Percentiles rank a stretch among this genome's conserved stretches.
Evolutionary conservation across 164 flowering plant species (phyloP).

Genomic region (Dillenia suffruticosa): DNA sequence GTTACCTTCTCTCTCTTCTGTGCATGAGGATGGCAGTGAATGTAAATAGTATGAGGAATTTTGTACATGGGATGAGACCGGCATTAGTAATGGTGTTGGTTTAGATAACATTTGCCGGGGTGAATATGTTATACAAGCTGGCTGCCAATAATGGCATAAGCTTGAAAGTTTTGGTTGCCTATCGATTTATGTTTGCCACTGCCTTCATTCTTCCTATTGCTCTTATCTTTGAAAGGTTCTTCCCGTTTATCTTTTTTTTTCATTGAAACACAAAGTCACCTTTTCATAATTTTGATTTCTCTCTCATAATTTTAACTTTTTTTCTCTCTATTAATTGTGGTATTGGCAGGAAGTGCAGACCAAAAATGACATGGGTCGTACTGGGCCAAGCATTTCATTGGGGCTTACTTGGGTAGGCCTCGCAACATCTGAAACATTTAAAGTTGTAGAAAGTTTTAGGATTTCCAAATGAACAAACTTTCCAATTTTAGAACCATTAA

Average conservation of each 20-base stretch:
- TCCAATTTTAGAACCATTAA: too few species aligned
- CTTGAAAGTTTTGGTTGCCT: not conserved
- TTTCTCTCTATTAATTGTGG: too few species aligned
- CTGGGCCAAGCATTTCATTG: slow-evolving; percentile 41
- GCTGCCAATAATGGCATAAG: not conserved
- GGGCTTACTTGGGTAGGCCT: slow-evolving; percentile 62
- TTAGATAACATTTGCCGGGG: not conserved
- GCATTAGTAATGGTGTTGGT: not conserved
- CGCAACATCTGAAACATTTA: too few species aligned
- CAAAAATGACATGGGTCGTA: slow-evolving; percentile 46
- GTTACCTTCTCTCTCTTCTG: too few species aligned
- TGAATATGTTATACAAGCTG: not conserved
- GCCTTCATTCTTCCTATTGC: slow-evolving; percentile 33
- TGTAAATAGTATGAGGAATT: too few species aligned
- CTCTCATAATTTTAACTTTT: too few species aligned
- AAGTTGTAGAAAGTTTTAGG: too few species aligned
- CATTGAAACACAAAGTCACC: too few species aligned
- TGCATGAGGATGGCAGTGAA: too few species aligned
- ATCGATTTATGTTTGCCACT: slow-evolving; percentile 12
- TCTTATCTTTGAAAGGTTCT: slow-evolving; percentile 27
- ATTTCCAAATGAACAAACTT: too few species aligned
- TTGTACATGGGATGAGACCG: not conserved
- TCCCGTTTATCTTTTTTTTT: not conserved
- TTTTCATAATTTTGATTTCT: too few species aligned
- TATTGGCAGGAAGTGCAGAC: slow-evolving; percentile 44